These are phyloP conservation scores for Plantago major DNA, from an alignment of 257 asterid genomes.

Conservation along the genomic window DNA sequence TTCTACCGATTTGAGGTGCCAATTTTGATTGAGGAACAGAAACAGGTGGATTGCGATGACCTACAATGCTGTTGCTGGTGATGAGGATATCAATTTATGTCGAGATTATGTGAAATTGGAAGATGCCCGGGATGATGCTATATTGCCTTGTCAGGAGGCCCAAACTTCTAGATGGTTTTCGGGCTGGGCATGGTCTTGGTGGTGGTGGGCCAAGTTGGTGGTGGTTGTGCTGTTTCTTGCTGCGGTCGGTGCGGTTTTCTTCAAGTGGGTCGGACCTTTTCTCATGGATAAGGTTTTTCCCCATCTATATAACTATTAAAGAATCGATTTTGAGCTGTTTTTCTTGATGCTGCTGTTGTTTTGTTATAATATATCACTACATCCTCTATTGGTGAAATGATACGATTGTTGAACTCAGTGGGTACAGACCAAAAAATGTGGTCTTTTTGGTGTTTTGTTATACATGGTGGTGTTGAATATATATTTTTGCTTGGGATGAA, in stretches of 20 bases:
- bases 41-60: conserved; percentile 29
- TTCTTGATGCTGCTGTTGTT: background rate
- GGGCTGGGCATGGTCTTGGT: conserved; percentile 58
- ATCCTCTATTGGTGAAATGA: too few species aligned
- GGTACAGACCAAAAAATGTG: too few species aligned
- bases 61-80: conserved; percentile 37
- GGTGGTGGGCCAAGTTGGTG: conserved; percentile 95
- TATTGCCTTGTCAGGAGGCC: conserved; percentile 21
- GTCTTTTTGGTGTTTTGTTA: too few species aligned
- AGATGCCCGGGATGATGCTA: conserved; percentile 25
- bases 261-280: conserved; percentile 92
- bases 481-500: too few species aligned
- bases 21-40: background rate
- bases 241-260: conserved; percentile 66
- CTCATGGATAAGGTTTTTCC: conserved; percentile 81
- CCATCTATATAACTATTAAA: conserved; percentile 1
- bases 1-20: background rate
- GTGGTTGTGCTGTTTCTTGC: conserved; percentile 49
- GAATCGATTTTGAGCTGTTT: background rate
- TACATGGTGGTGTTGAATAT: too few species aligned
- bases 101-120: conserved; percentile 69
- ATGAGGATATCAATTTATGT: conserved; percentile 33
- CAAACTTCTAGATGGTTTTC: conserved; percentile 30
- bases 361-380: conserved; percentile 2
- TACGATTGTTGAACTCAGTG: too few species aligned